Base-by-base conservation (phyloP, 2,329 filamentous ascomycete species). In the Periglandula ipomoeae region DNA sequence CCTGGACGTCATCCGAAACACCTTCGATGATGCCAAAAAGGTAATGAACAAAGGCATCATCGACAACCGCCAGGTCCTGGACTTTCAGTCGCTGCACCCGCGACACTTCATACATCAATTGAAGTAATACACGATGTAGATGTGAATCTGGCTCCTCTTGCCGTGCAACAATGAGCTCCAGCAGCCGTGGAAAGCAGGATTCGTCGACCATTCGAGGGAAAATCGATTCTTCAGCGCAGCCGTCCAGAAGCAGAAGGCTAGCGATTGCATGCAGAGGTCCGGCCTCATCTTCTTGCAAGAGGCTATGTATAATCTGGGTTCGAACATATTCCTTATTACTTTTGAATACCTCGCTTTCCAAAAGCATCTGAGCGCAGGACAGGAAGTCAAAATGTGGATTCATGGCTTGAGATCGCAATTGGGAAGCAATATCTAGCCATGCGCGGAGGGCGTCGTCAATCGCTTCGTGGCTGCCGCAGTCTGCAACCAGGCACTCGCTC, bases 21-120 rank as follows among this genome's bases (percentile, higher is more conserved):
- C 87, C 79, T 68, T 97, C 91, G 60, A 96, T 91, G 49, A 95
- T 82, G 55, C 84, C 78, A 60, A 97, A 89, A 9, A 98, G 79
- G 60, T 87, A 85, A 32, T 80, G 75, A 51, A 97, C 77, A 65
- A 98, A 96, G 44, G 77, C 77, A 61, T 98, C 93, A 56, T 84
- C 77, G 26, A 85, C 85, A 49, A 79, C 87, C 68, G 79, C 59
- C 55, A 98, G 69, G 63, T 98, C 91, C 55, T 88, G 81, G 52
- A 77, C 70, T 48, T 79, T 83, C 51, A 98, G 70, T 53, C 83
- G 79, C 66, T 97, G 89, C 63, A 97, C 89, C 52, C 94, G 80
- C 40, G 89, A 90, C 86, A 96, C 96, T 71, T 97, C 93, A 68
- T 95, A 98, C 62, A 96, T 77, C 49, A 98, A 71, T 66, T 96